Conservation (phyloP, 495 filamentous ascomycete species). For the Terfezia claveryi region DNA sequence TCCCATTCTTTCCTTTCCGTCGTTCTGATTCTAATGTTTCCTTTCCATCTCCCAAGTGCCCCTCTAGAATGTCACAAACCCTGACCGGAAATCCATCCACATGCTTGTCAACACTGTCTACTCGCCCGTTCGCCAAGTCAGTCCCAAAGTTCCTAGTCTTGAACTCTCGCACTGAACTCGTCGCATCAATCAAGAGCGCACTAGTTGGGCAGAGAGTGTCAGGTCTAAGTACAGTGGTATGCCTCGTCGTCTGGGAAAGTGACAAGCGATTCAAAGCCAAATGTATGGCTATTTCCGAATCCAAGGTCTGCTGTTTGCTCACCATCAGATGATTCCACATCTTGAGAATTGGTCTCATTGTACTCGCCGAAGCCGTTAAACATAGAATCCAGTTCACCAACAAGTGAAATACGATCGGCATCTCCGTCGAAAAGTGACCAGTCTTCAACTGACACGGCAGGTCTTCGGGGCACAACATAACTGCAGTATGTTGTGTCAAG, state of each 20-base stretch:
- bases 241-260: background rate
- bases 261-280: background rate
- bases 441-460: conserved; percentile 67
- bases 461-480: conserved; percentile 80
- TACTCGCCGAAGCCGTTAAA: too few relatives aligned
- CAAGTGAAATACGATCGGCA: background rate
- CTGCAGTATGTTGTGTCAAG: conserved; percentile 99
- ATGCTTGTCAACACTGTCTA: too few relatives aligned
- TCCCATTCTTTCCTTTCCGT: too few relatives aligned
- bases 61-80: too few relatives aligned
- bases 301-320: background rate
- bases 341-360: too few relatives aligned
- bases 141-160: background rate
- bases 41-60: too few relatives aligned
- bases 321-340: background rate
- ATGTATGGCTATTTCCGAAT: background rate
- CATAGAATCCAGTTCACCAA: too few relatives aligned
- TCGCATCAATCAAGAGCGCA: background rate
- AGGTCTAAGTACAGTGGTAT: background rate
- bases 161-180: background rate
- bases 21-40: too few relatives aligned
- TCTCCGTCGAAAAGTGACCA: background rate
- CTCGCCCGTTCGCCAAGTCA: too few relatives aligned
- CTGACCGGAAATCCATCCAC: too few relatives aligned
- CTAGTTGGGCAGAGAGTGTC: background rate